Percentiles rank a stretch among this genome's conserved stretches.
Conservation (phyloP, 495 filamentous ascomycete genomes). For the Aspergillus heteromorphus region DNA sequence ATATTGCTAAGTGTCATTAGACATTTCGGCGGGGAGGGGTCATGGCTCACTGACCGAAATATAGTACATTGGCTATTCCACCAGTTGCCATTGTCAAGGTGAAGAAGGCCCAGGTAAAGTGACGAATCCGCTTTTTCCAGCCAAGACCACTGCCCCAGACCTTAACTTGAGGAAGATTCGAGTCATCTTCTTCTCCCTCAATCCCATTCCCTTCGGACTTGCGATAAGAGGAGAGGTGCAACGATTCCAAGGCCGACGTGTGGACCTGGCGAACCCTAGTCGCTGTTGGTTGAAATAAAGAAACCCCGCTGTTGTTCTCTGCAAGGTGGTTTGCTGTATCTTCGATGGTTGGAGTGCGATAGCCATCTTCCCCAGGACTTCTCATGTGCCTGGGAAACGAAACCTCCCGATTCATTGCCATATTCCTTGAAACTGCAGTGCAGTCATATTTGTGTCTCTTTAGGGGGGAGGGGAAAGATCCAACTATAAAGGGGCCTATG, state of each 20-base stretch:
- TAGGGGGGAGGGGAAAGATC: too few relatives aligned
- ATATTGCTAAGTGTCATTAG: slow-evolving; percentile 7
- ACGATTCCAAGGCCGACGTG: slow-evolving; percentile 27
- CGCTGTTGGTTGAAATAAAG: slow-evolving; percentile 5
- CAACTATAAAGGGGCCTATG: too few relatives aligned
- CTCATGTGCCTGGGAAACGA: slow-evolving; percentile 34
- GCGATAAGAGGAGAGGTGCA: slow-evolving; percentile 21
- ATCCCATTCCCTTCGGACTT: slow-evolving; percentile 6
- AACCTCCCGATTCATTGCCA: slow-evolving; percentile 22
- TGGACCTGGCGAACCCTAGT: slow-evolving; percentile 24
- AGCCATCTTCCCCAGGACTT: slow-evolving; percentile 42
- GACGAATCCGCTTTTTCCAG: slow-evolving; percentile 46
- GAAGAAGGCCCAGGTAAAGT: slow-evolving; percentile 65
- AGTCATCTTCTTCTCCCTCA: slow-evolving; percentile 6
- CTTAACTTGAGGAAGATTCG: slow-evolving; percentile 10
- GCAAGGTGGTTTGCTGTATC: slow-evolving; percentile 32
- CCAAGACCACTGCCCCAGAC: slow-evolving; percentile 20
- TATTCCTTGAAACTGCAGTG: background rate
- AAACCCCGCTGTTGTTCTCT: slow-evolving; percentile 6
- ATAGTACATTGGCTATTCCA: slow-evolving; percentile 73
- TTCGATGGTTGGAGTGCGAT: slow-evolving; percentile 47
- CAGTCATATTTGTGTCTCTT: background rate
- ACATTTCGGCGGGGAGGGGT: background rate
- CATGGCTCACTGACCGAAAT: slow-evolving; percentile 45
- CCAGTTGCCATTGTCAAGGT: slow-evolving; percentile 80